These are phyloP conservation scores for Aspergillus fructus DNA, from an alignment of 2,329 filamentous ascomycete genomes.

Conservation along the genomic window DNA sequence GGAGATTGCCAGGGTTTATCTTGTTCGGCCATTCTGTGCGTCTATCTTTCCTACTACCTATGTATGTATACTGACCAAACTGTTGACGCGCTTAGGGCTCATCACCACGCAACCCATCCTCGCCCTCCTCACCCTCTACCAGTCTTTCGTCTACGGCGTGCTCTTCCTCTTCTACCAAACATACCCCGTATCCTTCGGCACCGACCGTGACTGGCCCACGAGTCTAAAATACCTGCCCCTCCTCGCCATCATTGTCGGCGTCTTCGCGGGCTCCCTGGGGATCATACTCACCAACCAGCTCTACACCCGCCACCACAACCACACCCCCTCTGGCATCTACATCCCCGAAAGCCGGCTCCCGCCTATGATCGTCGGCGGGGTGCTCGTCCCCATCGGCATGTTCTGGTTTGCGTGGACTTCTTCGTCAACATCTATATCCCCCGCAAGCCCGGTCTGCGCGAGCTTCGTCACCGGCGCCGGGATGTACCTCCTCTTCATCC, in stretches of 20 bases:
- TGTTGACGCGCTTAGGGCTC: no score
- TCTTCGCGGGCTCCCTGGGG: slow-evolving; percentile 33
- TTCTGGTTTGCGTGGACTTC: slow-evolving; percentile 12
- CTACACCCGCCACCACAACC: neutral
- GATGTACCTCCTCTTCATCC: slow-evolving; percentile 1
- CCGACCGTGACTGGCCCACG: slow-evolving; percentile 70
- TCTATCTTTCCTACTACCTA: no score
- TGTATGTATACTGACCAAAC: no score
- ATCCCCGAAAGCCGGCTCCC: neutral
- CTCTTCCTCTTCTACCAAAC: slow-evolving; percentile 85
- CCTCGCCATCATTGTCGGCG: slow-evolving; percentile 62
- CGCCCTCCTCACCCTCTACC: slow-evolving; percentile 41
- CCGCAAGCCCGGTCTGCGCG: neutral
- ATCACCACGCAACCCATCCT: no score
- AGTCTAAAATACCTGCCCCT: slow-evolving; percentile 74
- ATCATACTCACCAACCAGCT: neutral
- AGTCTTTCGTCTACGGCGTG: slow-evolving; percentile 75
- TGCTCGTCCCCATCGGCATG: neutral
- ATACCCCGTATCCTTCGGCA: slow-evolving; percentile 76
- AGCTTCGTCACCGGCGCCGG: neutral
- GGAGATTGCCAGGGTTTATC: no score
- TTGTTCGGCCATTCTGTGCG: no score
- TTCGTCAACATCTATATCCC: neutral
- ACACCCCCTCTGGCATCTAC: neutral
- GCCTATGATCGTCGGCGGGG: neutral